Base-by-base conservation (phyloP, 768 basidiomycete genomes). In the Piloderma croceum region DNA sequence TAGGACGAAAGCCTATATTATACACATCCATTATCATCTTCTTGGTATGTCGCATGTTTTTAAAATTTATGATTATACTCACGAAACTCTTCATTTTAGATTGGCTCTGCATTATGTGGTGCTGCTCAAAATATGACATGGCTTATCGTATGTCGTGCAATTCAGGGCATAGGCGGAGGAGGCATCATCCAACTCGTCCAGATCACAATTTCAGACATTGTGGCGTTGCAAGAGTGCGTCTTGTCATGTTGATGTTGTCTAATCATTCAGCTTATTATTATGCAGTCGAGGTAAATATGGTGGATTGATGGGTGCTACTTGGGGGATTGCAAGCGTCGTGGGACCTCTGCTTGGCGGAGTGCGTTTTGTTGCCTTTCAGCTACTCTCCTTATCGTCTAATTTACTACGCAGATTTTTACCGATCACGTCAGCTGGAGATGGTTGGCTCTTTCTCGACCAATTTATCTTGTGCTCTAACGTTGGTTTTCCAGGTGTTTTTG, bases 331-430 rank as follows among this genome's bases (percentile, higher is more conserved):
- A 0, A 71, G 81, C 44, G 77, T 85, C 15, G 47, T 84, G 10
- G 86, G 90, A 0, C 90, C 90, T 3, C 68, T 96, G 10, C 60
- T 92, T 11, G 90, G 90, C 42, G 90, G 89, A 43, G 84, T 84
- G 58, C 65, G 81, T 58, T 7, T 18, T 9, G 21, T 17, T 24
- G 19, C 12, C 12, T 13, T 24, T 34, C 15, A 31, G 12, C 29
- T 34, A 32, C 6, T 36, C 25, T 31, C 22, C 31, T 35, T 40
- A 43, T 45, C 27, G 46, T 41, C 29, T 41, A 41, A 6, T 13
- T 21, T 21, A 32, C 25, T 19, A 42, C 11, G 34, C 46, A 83
- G 82, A 79, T 62, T 10, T 76, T 90, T 43, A 76, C 85, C 0
- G 77, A 88, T 52, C 80, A 84, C 53, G 79, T 79, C 13, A 69